A percentile compares a stretch with the other conserved stretches of the same genome.
Evolutionary conservation across 1,284 basidiomycete species (phyloP).

Genomic region (Cystobasidium slooffiae): DNA sequence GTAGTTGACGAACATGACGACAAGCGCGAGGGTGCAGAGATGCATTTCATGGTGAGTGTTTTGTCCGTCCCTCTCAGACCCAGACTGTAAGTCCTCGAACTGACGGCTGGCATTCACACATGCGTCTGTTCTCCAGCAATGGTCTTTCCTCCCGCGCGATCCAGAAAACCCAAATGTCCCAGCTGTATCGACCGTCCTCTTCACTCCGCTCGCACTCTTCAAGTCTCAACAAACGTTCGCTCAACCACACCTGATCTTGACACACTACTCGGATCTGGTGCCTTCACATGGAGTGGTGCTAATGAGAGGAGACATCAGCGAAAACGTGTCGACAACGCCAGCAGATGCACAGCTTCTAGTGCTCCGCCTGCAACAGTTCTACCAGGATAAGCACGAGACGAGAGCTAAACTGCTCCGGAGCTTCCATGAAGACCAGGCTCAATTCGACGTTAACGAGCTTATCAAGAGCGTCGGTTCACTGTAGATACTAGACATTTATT

Average conservation of each 20-base stretch:
- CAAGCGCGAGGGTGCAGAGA: slow-evolving; percentile 69
- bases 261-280: slow-evolving; percentile 88
- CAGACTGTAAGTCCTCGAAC: too few species aligned
- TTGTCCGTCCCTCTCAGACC: too few species aligned
- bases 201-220: slow-evolving; percentile 93
- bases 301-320: slow-evolving; percentile 88
- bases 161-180: slow-evolving; percentile 59
- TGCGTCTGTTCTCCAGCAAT: too few species aligned
- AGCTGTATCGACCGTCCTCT: slow-evolving; percentile 68
- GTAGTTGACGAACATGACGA: slow-evolving; percentile 58
- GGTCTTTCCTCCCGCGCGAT: slow-evolving; percentile 61
- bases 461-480: slow-evolving; percentile 47
- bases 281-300: slow-evolving; percentile 80
- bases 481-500: background rate
- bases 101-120: too few species aligned
- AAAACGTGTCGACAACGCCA: slow-evolving; percentile 63
- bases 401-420: slow-evolving; percentile 63
- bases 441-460: slow-evolving; percentile 75
- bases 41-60: slow-evolving; percentile 83
- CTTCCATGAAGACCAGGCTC: slow-evolving; percentile 73
- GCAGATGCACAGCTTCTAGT: slow-evolving; percentile 80
- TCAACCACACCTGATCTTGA: slow-evolving; percentile 86
- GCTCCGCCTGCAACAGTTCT: slow-evolving; percentile 75
- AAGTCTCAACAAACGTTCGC: slow-evolving; percentile 84
- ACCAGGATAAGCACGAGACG: slow-evolving; percentile 58